These are phyloP conservation scores for Fraxinus dipetala DNA, from an alignment of 305 asterid genomes.

Conservation along the genomic window DNA sequence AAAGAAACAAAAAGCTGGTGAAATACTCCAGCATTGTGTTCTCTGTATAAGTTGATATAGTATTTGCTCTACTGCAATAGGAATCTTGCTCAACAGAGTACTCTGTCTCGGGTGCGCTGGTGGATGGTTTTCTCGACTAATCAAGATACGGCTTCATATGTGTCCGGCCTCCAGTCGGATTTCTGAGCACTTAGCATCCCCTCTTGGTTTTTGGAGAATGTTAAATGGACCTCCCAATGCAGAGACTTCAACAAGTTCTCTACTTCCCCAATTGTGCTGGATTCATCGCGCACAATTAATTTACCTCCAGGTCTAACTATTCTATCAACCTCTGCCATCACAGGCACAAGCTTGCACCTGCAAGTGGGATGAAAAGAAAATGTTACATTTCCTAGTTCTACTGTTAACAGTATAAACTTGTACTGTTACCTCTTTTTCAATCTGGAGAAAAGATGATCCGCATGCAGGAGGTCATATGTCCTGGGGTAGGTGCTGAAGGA, in stretches of 20 bases:
- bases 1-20: not conserved
- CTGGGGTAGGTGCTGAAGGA: constrained; percentile 93
- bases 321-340: constrained; percentile 74
- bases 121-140: not conserved
- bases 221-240: constrained; percentile 68
- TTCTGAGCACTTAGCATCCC: constrained; percentile 72
- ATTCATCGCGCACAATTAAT: constrained; percentile 62
- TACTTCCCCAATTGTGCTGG: constrained; percentile 51
- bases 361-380: constrained; percentile 16
- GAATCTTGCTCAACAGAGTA: not conserved
- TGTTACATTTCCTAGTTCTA: not conserved
- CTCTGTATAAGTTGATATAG: not conserved
- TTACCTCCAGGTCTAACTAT: constrained; percentile 77
- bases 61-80: not conserved
- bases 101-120: not conserved
- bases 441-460: constrained; percentile 81
- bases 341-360: constrained; percentile 64
- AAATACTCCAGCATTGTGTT: not conserved
- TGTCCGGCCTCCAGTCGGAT: constrained; percentile 64
- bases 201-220: constrained; percentile 51
- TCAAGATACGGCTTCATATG: constrained; percentile 42
- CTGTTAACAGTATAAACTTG: not conserved
- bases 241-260: constrained; percentile 63
- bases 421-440: constrained; percentile 56
- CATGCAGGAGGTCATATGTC: constrained; percentile 81